phyloP scores from a whole-genome alignment of 805 yeast species.

The Grigorovia yakushimaensis region DNA sequence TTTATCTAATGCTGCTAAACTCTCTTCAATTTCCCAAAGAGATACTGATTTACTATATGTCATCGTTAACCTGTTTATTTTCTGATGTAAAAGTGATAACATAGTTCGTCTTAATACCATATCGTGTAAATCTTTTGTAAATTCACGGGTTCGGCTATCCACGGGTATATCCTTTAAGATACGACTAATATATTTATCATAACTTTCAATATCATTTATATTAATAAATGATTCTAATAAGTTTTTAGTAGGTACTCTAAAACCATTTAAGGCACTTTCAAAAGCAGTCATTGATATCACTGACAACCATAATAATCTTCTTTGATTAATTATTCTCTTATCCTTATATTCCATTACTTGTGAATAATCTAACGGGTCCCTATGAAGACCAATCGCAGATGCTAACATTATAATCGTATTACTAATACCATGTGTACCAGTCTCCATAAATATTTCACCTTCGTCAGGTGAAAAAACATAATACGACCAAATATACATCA shows the following conservation, averaged over 20 bases:
- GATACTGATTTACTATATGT: constrained; percentile 9
- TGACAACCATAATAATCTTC: constrained; percentile 25
- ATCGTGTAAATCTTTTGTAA: constrained; percentile 14
- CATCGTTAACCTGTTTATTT: constrained; percentile 17
- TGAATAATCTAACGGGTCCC: constrained; percentile 24
- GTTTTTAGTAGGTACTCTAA: constrained; percentile 9
- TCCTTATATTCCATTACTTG: constrained; percentile 9
- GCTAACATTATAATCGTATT: constrained; percentile 25
- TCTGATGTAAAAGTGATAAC: constrained; percentile 16
- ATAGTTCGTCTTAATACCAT: constrained; percentile 16
- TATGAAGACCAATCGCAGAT: constrained; percentile 24
- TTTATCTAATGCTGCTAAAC: constrained; percentile 11
- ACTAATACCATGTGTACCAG: constrained; percentile 2
- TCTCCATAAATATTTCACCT: constrained; percentile 25
- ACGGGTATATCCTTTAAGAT: constrained; percentile 12
- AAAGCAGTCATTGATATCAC: constrained; percentile 15
- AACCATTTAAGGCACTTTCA: constrained; percentile 24
- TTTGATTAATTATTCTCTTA: constrained; percentile 17
- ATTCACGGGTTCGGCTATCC: constrained; percentile 4
- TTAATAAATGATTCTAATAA: constrained; percentile 14
- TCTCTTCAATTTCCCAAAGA: constrained; percentile 11
- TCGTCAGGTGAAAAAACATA: constrained; percentile 27
- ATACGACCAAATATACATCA: constrained; percentile 27
- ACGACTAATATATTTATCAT: constrained; percentile 13
- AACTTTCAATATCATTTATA: constrained; percentile 11